Conservation (phyloP, 2,329 filamentous ascomycete genomes). For the Rachicladosporium sp. region DNA sequence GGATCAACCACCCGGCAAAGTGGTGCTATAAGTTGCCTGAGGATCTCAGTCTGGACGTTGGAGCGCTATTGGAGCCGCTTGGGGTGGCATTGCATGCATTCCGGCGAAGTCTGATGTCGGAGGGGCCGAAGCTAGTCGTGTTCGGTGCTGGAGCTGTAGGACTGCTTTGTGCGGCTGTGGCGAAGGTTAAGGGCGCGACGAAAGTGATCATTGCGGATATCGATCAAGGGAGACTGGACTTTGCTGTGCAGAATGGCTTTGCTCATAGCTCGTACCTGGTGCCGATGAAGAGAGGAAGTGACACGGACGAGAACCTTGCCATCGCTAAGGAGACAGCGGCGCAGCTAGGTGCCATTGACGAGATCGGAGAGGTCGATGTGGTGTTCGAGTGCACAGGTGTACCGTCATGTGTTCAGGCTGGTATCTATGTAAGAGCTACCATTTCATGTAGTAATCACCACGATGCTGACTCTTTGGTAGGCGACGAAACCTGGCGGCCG, state of each 20-base stretch:
- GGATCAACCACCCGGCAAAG: slow-evolving; percentile 48
- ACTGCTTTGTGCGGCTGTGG: slow-evolving; percentile 42
- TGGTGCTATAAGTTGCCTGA: slow-evolving; percentile 49
- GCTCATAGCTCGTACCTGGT: slow-evolving; percentile 35
- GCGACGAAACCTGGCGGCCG: slow-evolving; percentile 47
- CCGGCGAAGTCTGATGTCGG: slow-evolving; percentile 38
- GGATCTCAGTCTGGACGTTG: slow-evolving; percentile 41
- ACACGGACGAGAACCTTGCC: slow-evolving; percentile 41
- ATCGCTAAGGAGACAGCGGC: slow-evolving; percentile 40
- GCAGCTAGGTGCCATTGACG: slow-evolving; percentile 27
- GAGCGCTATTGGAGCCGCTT: slow-evolving; percentile 48
- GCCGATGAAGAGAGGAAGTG: slow-evolving; percentile 33
- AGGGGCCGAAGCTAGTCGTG: slow-evolving; percentile 41
- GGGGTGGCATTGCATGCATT: slow-evolving; percentile 50
- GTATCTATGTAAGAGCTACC: slow-evolving; percentile 47
- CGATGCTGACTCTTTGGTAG: neutral
- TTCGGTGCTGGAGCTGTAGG: slow-evolving; percentile 1
- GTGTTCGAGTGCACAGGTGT: slow-evolving; percentile 71
- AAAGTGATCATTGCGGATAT: slow-evolving; percentile 51
- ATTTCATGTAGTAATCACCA: neutral
- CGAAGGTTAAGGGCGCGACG: slow-evolving; percentile 40
- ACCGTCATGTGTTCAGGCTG: slow-evolving; percentile 60
- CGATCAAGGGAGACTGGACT: slow-evolving; percentile 43
- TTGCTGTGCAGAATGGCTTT: slow-evolving; percentile 40
- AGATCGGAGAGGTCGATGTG: slow-evolving; percentile 48